Evolutionary conservation across 2,329 filamentous ascomycete species (phyloP).

Genomic region (Ilyonectria robusta): DNA sequence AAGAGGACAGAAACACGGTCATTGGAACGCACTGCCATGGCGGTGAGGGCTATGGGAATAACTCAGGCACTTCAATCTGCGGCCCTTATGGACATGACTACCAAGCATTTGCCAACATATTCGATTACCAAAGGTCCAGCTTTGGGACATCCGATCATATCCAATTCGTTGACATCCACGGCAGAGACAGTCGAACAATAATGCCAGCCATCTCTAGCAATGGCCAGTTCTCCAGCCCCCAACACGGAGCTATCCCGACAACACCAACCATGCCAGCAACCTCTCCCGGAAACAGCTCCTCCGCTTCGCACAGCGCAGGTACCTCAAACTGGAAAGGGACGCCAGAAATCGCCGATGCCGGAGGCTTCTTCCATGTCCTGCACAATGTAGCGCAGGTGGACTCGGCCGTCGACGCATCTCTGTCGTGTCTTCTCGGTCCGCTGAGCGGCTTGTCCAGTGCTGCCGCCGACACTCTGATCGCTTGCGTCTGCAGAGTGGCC

Average conservation of each 20-base stretch:
- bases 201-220: neutral
- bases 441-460: constrained; percentile 23
- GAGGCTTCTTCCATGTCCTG: constrained; percentile 41
- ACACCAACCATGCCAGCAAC: neutral
- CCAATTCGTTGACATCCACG: constrained; percentile 18
- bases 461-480: constrained; percentile 26
- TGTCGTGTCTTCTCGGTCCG: constrained; percentile 30
- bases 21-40: constrained; percentile 51
- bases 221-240: neutral
- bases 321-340: constrained; percentile 22
- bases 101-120: constrained; percentile 31
- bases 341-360: no score
- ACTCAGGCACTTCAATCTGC: constrained; percentile 47
- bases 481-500: constrained; percentile 11
- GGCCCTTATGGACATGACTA: constrained; percentile 42
- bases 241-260: neutral
- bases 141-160: constrained; percentile 22
- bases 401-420: constrained; percentile 15
- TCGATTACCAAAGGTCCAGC: constrained; percentile 4
- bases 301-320: neutral
- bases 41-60: constrained; percentile 37
- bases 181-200: neutral
- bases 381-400: constrained; percentile 30
- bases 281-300: neutral
- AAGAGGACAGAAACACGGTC: constrained; percentile 20